phyloP scores from a whole-genome alignment of 495 filamentous ascomycete genomes.

The Neurospora sp. region DNA sequence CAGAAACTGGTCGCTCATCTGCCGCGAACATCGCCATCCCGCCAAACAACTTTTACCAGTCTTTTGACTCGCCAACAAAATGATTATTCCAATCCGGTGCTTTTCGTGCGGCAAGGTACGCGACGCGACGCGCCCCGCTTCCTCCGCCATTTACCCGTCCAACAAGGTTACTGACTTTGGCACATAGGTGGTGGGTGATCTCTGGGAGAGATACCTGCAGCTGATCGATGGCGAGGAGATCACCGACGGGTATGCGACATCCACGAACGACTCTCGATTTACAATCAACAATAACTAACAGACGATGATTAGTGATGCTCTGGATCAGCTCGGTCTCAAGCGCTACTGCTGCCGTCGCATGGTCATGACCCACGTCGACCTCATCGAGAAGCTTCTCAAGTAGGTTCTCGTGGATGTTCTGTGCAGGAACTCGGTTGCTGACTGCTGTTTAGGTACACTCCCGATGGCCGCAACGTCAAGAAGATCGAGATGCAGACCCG shows the following conservation, averaged over 20 bases:
- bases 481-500: conserved; percentile 26
- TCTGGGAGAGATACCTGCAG: conserved; percentile 89
- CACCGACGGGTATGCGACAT: conserved; percentile 59
- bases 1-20: not conserved
- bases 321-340: conserved; percentile 86
- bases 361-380: conserved; percentile 99
- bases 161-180: not conserved
- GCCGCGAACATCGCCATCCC: not conserved
- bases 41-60: not conserved
- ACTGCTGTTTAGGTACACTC: conserved; percentile 30
- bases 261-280: not conserved
- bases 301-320: conserved; percentile 58
- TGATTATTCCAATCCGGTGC: conserved; percentile 98
- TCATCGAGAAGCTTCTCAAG: conserved; percentile 97
- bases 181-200: conserved; percentile 79
- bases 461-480: conserved; percentile 43
- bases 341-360: conserved; percentile 97
- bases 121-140: not conserved
- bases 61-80: conserved; percentile 32
- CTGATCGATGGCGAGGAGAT: conserved; percentile 71
- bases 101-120: conserved; percentile 97
- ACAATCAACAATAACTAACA: conserved; percentile 3
- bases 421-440: not conserved
- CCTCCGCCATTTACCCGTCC: not conserved
- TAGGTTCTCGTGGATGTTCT: conserved; percentile 32